phyloP scores from a whole-genome alignment of 768 basidiomycete genomes.

The Suillus luteus region DNA sequence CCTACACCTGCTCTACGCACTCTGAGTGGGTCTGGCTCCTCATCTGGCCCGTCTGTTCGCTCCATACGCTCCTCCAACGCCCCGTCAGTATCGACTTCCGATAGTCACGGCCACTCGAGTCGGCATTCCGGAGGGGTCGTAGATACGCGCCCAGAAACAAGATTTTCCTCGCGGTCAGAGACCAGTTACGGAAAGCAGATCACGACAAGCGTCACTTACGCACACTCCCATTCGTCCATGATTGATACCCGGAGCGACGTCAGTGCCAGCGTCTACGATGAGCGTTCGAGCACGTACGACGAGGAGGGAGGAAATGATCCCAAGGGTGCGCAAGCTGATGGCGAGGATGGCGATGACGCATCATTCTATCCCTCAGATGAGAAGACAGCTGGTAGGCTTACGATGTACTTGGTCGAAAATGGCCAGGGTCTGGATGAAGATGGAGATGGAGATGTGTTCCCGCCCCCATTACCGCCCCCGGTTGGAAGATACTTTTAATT shows the following conservation, averaged over 20 bases:
- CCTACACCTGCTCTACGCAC: conserved; percentile 21
- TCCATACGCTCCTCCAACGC: conserved; percentile 25
- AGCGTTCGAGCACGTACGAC: conserved; percentile 15
- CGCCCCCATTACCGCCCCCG: neutral
- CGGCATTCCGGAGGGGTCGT: conserved; percentile 15
- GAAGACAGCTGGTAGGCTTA: conserved; percentile 36
- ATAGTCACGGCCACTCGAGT: conserved; percentile 4
- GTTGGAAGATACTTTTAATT: conserved; percentile 1
- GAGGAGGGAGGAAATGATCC: neutral
- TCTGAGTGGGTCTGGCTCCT: conserved; percentile 30
- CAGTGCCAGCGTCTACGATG: conserved; percentile 8
- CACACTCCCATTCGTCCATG: conserved; percentile 5
- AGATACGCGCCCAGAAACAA: conserved; percentile 24
- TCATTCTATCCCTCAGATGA: conserved; percentile 31
- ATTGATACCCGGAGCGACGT: neutral
- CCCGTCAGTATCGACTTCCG: conserved; percentile 21
- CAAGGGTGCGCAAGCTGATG: conserved; percentile 10
- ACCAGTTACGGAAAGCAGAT: conserved; percentile 23
- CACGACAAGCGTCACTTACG: conserved; percentile 5
- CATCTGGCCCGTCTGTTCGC: conserved; percentile 31
- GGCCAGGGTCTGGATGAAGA: conserved; percentile 25
- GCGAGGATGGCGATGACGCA: conserved; percentile 29
- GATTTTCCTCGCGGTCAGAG: conserved; percentile 25
- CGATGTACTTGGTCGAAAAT: conserved; percentile 36
- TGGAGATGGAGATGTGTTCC: neutral